Conservation (phyloP, 441 rosid species). For the Gossypium davidsonii region DNA sequence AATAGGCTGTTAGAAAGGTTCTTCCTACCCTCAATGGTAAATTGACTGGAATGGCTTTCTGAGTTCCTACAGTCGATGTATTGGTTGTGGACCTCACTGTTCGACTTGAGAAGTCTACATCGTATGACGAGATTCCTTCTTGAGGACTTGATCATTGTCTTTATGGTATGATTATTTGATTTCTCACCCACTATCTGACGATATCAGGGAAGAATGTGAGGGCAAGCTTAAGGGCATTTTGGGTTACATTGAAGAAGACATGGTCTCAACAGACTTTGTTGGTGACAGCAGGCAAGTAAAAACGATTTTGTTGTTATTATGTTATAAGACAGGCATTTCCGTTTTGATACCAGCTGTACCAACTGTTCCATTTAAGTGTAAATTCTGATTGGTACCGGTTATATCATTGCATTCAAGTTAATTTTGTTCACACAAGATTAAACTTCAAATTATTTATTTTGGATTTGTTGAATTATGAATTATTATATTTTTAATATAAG, state of each 20-base stretch:
- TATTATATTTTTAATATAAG: too few species aligned
- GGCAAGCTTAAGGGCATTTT: slow-evolving; percentile 65
- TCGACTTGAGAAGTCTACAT: slow-evolving; percentile 55
- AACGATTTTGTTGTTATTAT: not conserved
- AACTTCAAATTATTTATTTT: too few species aligned
- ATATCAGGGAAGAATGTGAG: slow-evolving; percentile 53
- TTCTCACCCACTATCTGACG: not conserved
- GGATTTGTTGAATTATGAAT: too few species aligned
- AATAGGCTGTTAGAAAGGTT: slow-evolving; percentile 74
- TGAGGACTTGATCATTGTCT: not conserved
- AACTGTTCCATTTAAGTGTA: too few species aligned
- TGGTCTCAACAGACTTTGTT: slow-evolving; percentile 64
- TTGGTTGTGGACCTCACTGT: slow-evolving; percentile 85
- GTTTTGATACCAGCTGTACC: too few species aligned
- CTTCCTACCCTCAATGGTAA: slow-evolving; percentile 66
- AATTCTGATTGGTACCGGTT: too few species aligned
- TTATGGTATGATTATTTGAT: not conserved
- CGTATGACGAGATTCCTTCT: slow-evolving; percentile 43
- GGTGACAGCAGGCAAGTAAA: slow-evolving; percentile 55
- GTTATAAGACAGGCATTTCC: not conserved
- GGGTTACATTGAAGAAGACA: slow-evolving; percentile 69
- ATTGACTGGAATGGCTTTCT: slow-evolving; percentile 85
- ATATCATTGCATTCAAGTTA: too few species aligned
- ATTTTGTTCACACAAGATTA: too few species aligned
- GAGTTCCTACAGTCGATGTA: slow-evolving; percentile 81